Evolutionary conservation across 352 stramenopile genomes (phyloP), one percentile per base, ranked within the genome.

Genomic region (Pythium phragmitis): DNA sequence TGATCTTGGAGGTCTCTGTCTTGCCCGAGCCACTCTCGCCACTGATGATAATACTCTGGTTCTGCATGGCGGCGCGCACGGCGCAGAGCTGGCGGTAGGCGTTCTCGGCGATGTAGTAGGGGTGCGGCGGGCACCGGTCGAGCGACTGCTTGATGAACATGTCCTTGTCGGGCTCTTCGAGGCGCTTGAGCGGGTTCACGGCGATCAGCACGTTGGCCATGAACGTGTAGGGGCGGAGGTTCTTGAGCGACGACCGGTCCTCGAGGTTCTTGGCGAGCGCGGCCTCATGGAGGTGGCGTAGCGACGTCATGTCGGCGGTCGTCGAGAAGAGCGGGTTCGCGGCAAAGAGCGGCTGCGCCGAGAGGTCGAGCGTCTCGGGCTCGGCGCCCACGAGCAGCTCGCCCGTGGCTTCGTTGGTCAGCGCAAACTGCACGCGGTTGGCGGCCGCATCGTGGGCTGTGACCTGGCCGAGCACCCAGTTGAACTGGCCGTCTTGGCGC

Each of bases 1-100:
- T 91, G 73, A 97, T 96, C 76, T 98, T 98, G 60, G 94, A 97
- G 17, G 92, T 98, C 66, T 98, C 94, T 1, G 95, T 98, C 74
- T 98, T 98, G 47, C 95, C 95, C 4, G 93, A 96, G 12, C 94
- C 94, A 23, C 81, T 96, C 65, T 98, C 95, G 46, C 95, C 95
- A 37, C 84, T 97, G 49, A 98, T 97, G 45, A 98, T 88, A 69
- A 98, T 98, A 36, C 87, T 97, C 73, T 98, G 95, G 70, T 94
- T 94, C 73, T 94, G 82, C 85, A 93, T 93, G 17, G 91, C 84
- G 2, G 85, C 84, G 17, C 81, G 79, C 16, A 92, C 80, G 7
- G 86, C 85, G 63, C 84, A 92, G 9, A 95, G 73, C 52, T 95
- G 84, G 4, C 84, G 82, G 71, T 93, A 95, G 2, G 86, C 86